Base-by-base conservation (phyloP, 768 basidiomycete genomes). In the Melanogaster broomeanus region DNA sequence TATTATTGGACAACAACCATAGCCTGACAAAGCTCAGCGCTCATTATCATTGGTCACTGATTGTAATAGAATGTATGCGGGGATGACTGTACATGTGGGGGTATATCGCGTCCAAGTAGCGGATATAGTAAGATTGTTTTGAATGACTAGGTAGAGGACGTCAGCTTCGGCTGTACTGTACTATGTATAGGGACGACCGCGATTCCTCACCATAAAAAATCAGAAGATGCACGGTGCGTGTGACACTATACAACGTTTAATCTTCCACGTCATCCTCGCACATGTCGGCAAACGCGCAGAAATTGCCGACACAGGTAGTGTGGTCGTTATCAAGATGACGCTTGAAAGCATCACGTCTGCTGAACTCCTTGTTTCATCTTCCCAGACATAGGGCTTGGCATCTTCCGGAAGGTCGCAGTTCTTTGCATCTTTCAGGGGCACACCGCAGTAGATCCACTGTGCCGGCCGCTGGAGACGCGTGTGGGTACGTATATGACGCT, bases 401-500 rank as follows among this genome's bases (percentile, higher is more conserved):
- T 43, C 57, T 21, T 35, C 52, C 10, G 65, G 57, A 13, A 71
- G 7, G 4, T 49, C 42, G 35, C 66, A 61, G 10, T 52, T 19
- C 21, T 43, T 24, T 24, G 68, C 68, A 8, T 68, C 62, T 41
- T 61, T 52, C 6, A 64, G 8, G 27, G 65, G 61, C 6, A 73
- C 54, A 11, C 72, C 72, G n/a, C 69, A 72, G 49, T 72, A 73
- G 11, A 74, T 62, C 70, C 72, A 74, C 38, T 65, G 70, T 8
- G 70, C 66, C 24, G 70, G 70, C 8, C 70, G 65, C 39, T 60
- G 52, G 41, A 62, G 62, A 44, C 70, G 73, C 28, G 71, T 72
- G 43, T 84, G 84, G 2, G 82, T 82, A 39, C 66, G 72, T 38
- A 85, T 61, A 61, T 86, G 84, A 19, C 84, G 77, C 62, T 76